Conservation (phyloP, 768 basidiomycete species). For the Omphalotus guepiniiformis region DNA sequence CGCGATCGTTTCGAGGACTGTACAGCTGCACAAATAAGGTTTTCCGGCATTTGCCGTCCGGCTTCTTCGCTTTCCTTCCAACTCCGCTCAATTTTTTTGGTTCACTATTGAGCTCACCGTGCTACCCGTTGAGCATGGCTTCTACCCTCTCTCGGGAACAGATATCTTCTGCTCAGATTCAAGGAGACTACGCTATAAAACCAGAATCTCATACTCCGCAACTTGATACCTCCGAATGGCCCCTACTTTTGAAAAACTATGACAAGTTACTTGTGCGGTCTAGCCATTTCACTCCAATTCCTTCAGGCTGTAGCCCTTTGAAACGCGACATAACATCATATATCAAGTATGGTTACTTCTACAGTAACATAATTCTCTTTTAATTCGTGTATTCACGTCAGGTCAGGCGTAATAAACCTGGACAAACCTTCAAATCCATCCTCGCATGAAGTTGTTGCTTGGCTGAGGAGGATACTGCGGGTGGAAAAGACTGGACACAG, state of each 20-base stretch:
- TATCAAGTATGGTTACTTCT: slow-evolving; percentile 62
- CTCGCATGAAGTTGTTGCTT: slow-evolving; percentile 98
- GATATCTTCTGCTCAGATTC: slow-evolving; percentile 68
- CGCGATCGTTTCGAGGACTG: slow-evolving; percentile 35
- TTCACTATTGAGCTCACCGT: slow-evolving; percentile 4
- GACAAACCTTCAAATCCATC: slow-evolving; percentile 99
- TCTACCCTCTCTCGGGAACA: slow-evolving; percentile 58
- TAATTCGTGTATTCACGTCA: slow-evolving; percentile 23
- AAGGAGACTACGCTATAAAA: slow-evolving; percentile 79
- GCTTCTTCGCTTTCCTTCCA: neutral
- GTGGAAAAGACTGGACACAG: slow-evolving; percentile 99
- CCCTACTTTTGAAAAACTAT: slow-evolving; percentile 96
- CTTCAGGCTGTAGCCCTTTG: slow-evolving; percentile 87
- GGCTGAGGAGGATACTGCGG: slow-evolving; percentile 94
- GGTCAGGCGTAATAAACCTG: slow-evolving; percentile 97
- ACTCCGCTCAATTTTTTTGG: slow-evolving; percentile 1
- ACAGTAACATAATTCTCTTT: neutral
- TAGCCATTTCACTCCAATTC: slow-evolving; percentile 97
- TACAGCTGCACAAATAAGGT: slow-evolving; percentile 38
- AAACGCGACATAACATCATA: slow-evolving; percentile 92
- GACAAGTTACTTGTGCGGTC: slow-evolving; percentile 94
- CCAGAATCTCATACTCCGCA: slow-evolving; percentile 68
- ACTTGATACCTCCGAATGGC: slow-evolving; percentile 97
- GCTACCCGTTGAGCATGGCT: slow-evolving; percentile 30
- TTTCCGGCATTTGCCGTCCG: neutral